These are phyloP conservation scores for Apiospora sp. DNA, from an alignment of 2,329 filamentous ascomycete species.

Conservation along the genomic window DNA sequence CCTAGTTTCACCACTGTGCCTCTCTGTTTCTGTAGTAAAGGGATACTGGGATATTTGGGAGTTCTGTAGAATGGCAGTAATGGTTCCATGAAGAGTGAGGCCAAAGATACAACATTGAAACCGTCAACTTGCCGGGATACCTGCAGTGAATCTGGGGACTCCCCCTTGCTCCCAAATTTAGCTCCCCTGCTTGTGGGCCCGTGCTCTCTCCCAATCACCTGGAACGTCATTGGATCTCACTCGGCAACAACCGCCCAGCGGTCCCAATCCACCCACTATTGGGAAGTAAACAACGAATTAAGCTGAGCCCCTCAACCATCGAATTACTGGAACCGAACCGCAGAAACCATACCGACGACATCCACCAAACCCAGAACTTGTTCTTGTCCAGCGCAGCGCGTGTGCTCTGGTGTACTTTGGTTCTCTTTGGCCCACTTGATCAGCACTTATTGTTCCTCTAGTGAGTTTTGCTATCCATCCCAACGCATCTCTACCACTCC, in stretches of 20 bases:
- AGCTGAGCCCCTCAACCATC: constrained; percentile 11
- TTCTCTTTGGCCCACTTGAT: constrained; percentile 4
- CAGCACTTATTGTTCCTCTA: neutral
- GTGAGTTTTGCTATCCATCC: neutral
- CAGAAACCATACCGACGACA: neutral
- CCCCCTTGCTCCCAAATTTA: neutral
- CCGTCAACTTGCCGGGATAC: neutral
- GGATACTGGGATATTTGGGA: neutral
- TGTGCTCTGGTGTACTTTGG: neutral
- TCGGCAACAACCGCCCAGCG: constrained; percentile 16
- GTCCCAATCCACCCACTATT: neutral
- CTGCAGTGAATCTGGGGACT: constrained; percentile 3
- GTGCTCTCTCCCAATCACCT: neutral
- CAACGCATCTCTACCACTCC: neutral
- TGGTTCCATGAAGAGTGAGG: neutral
- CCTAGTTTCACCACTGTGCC: neutral
- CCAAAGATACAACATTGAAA: neutral
- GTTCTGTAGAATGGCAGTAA: neutral
- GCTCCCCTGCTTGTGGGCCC: neutral
- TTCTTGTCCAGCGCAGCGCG: neutral
- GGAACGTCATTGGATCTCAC: constrained; percentile 19
- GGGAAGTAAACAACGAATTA: constrained; percentile 9
- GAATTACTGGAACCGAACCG: constrained; percentile 15
- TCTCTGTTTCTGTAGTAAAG: too few species aligned
- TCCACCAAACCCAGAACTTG: neutral